phyloP scores from a whole-genome alignment of 2,329 filamentous ascomycete genomes.

The Penicillium expansum region DNA sequence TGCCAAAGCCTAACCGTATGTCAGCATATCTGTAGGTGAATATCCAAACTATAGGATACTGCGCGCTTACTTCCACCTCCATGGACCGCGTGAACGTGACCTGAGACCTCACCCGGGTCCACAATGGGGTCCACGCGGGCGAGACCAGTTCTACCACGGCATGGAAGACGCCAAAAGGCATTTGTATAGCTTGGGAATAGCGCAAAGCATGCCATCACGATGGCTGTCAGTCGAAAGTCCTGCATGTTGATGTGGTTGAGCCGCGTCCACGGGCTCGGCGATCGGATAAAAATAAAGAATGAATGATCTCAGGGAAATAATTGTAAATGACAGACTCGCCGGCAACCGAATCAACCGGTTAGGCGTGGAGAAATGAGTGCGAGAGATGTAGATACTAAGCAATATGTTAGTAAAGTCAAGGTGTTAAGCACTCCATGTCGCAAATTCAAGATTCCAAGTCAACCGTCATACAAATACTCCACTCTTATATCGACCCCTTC shows the following conservation, averaged over 20 bases:
- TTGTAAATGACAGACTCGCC: conserved; percentile 14
- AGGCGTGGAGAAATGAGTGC: conserved; percentile 4
- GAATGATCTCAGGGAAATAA: conserved; percentile 3
- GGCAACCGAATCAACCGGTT: conserved; percentile 23
- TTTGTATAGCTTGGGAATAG: conserved; percentile 41
- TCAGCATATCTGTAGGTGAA: conserved; percentile 7
- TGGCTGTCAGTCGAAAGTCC: conserved; percentile 16
- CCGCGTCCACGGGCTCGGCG: conserved; percentile 11
- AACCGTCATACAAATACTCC: conserved; percentile 12
- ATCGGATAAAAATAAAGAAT: conserved; percentile 11
- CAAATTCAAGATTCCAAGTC: conserved; percentile 11
- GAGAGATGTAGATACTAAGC: conserved; percentile 3
- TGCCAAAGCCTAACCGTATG: conserved; percentile 59
- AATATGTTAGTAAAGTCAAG: conserved; percentile 6
- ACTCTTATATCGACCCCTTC: conserved; percentile 17
- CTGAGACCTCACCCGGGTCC: conserved; percentile 55
- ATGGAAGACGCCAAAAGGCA: conserved; percentile 91
- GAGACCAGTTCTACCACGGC: conserved; percentile 66
- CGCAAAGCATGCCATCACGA: conserved; percentile 27
- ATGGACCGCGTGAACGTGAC: conserved; percentile 72
- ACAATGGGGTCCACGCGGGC: conserved; percentile 77
- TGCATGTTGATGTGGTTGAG: conserved; percentile 20
- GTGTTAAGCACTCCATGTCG: conserved; percentile 5
- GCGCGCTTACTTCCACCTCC: conserved; percentile 68
- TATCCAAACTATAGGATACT: background rate